Evolutionary conservation across 495 filamentous ascomycete genomes (phyloP).

Genomic region (Aspergillus indologenus): DNA sequence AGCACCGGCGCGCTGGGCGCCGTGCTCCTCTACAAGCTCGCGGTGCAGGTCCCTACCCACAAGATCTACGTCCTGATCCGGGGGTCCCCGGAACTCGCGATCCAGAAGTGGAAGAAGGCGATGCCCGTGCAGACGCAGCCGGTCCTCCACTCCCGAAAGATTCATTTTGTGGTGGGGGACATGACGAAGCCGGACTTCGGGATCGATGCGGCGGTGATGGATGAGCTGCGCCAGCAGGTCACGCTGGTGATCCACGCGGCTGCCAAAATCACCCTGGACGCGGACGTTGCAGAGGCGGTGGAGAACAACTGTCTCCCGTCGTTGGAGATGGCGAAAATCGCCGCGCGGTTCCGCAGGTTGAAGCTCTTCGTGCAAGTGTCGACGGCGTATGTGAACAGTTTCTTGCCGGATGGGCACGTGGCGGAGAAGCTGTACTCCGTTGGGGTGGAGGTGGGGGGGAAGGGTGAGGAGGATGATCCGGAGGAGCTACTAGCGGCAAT

Average conservation of each 20-base stretch:
- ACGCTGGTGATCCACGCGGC: conserved; percentile 40
- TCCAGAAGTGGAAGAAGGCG: conserved; percentile 29
- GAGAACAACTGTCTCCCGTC: conserved; percentile 38
- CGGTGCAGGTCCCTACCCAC: conserved; percentile 33
- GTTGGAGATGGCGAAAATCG: conserved; percentile 32
- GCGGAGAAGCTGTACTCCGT: conserved; percentile 29
- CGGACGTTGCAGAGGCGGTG: conserved; percentile 30
- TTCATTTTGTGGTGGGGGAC: conserved; percentile 35
- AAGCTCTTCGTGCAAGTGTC: conserved; percentile 38
- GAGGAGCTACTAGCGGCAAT: conserved; percentile 34
- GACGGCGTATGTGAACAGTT: conserved; percentile 37
- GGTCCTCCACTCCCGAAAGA: conserved; percentile 27
- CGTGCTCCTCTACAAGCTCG: conserved; percentile 38
- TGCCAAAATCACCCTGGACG: conserved; percentile 35
- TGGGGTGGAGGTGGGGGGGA: not conserved
- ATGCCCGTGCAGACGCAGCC: conserved; percentile 34
- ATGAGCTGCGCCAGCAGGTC: conserved; percentile 26
- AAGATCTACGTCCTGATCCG: conserved; percentile 36
- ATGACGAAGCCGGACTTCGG: conserved; percentile 30
- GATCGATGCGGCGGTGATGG: conserved; percentile 19
- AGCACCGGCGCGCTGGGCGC: conserved; percentile 38
- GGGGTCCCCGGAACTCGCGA: conserved; percentile 23
- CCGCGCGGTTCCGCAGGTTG: conserved; percentile 28
- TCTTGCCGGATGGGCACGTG: conserved; percentile 35
- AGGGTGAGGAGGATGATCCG: conserved; percentile 23